A percentile compares a stretch with the other conserved stretches of the same genome.
Evolutionary conservation across 2,329 filamentous ascomycete species (phyloP).

Genomic region (Apiospora sp.): DNA sequence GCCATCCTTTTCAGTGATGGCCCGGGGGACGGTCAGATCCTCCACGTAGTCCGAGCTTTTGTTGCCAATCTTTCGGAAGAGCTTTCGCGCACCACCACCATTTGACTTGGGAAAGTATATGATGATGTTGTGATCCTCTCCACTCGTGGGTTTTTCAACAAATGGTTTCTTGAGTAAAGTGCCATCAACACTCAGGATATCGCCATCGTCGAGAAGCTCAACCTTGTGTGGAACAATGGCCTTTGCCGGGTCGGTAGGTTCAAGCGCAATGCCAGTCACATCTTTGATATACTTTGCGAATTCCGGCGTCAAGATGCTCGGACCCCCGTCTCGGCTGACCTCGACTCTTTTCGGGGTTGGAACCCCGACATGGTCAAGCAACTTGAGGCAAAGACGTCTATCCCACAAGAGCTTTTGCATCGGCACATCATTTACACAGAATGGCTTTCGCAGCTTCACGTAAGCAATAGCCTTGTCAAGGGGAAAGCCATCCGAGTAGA

Average conservation of each 20-base stretch:
- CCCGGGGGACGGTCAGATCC: conserved; percentile 77
- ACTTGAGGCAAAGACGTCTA: conserved; percentile 83
- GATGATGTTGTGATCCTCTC: conserved; percentile 98
- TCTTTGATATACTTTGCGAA: conserved; percentile 82
- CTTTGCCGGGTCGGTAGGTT: conserved; percentile 72
- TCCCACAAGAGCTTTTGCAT: conserved; percentile 99
- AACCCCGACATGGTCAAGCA: conserved; percentile 89
- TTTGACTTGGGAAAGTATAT: conserved; percentile 93
- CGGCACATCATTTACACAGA: conserved; percentile 95
- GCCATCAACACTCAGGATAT: conserved; percentile 89
- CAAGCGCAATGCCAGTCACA: conserved; percentile 78
- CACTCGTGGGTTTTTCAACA: conserved; percentile 97
- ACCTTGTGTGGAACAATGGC: conserved; percentile 68
- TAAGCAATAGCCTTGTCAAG: conserved; percentile 97
- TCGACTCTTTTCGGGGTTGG: conserved; percentile 89
- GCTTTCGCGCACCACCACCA: conserved; percentile 86
- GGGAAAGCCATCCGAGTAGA: conserved; percentile 97
- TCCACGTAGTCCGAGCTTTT: conserved; percentile 96
- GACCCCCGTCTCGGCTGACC: conserved; percentile 92
- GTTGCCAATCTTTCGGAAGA: conserved; percentile 98
- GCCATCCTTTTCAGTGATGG: conserved; percentile 78
- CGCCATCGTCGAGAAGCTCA: conserved; percentile 87
- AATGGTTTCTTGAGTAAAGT: conserved; percentile 86
- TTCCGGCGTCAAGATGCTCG: conserved; percentile 78
- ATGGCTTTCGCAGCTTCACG: conserved; percentile 89